These are phyloP conservation scores for Xylariomycetidae sp. DNA, from an alignment of 2,329 filamentous ascomycete genomes.

Conservation along the genomic window DNA sequence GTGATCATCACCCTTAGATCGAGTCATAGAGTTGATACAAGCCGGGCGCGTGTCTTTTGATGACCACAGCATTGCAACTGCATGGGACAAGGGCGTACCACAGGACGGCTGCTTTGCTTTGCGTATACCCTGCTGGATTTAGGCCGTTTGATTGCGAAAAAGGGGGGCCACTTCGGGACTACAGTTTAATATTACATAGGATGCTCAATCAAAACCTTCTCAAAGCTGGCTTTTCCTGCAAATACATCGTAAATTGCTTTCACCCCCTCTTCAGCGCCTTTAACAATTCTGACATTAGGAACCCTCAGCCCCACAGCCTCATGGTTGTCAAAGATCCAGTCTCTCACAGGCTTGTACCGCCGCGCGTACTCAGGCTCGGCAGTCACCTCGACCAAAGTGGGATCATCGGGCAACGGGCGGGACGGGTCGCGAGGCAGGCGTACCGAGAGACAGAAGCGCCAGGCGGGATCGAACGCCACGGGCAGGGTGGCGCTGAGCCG, in stretches of 20 bases:
- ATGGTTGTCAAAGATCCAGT: conserved; percentile 1
- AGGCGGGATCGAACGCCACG: conserved; percentile 7
- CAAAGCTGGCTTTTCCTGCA: conserved; percentile 8
- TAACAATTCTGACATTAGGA: conserved; percentile 5
- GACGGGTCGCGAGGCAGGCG: background rate
- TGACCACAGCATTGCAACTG: too few species aligned
- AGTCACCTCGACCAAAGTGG: too few species aligned
- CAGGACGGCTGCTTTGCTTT: too few species aligned
- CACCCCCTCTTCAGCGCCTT: conserved; percentile 9
- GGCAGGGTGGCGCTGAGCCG: conserved; percentile 3
- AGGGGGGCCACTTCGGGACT: too few species aligned
- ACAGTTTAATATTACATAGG: too few species aligned
- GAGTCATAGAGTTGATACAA: too few species aligned
- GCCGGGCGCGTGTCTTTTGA: too few species aligned
- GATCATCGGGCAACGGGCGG: too few species aligned
- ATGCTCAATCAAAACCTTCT: conserved; percentile 12
- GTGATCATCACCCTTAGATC: too few species aligned
- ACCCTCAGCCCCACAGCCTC: conserved; percentile 1
- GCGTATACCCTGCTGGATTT: too few species aligned
- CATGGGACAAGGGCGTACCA: too few species aligned
- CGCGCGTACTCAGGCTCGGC: background rate
- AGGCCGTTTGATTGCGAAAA: too few species aligned
- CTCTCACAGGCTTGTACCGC: background rate
- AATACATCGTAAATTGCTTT: conserved; percentile 11
- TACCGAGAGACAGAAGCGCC: conserved; percentile 5